These are phyloP conservation scores for Stephanodiscus triporus DNA, from an alignment of 108 stramenopile genomes.

Conservation along the genomic window DNA sequence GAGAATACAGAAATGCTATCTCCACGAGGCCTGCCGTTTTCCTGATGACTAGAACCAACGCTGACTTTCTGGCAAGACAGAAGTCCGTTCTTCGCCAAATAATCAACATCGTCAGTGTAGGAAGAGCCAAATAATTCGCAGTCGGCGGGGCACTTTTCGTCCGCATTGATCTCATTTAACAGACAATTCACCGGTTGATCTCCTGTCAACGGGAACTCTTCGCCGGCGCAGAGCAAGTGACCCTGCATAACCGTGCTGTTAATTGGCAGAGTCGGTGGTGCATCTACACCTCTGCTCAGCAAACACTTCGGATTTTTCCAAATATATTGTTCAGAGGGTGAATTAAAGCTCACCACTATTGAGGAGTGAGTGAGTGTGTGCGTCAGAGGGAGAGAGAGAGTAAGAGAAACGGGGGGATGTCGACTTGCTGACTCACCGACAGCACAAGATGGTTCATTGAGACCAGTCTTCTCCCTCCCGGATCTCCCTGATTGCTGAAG, in stretches of 20 bases:
- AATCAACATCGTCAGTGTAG: constrained; percentile 60
- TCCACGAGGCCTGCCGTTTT: not conserved
- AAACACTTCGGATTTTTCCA: constrained; percentile 80
- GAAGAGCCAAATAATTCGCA: constrained; percentile 60
- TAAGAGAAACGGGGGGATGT: too few relatives aligned
- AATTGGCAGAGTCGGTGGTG: constrained; percentile 76
- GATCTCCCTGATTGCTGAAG: constrained; percentile 96
- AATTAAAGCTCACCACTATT: constrained; percentile 90
- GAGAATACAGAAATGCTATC: constrained; percentile 29
- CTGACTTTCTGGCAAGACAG: constrained; percentile 16
- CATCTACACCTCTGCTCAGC: constrained; percentile 69
- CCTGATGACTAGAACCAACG: constrained; percentile 4
- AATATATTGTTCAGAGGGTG: constrained; percentile 87
- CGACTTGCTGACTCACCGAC: too few relatives aligned
- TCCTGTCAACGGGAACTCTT: constrained; percentile 87
- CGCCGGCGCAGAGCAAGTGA: constrained; percentile 91
- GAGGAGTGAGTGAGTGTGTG: too few relatives aligned
- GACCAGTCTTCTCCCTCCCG: constrained; percentile 71
- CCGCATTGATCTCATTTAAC: constrained; percentile 28
- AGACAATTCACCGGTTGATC: constrained; percentile 29
- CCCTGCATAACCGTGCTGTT: constrained; percentile 81
- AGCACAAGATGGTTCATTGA: constrained; percentile 63
- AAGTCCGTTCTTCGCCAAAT: constrained; percentile 33
- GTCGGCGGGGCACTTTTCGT: constrained; percentile 42
- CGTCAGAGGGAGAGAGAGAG: too few relatives aligned